Evolutionary conservation across 2,329 filamentous ascomycete species (phyloP).

Genomic region (Botryotinia globosa): DNA sequence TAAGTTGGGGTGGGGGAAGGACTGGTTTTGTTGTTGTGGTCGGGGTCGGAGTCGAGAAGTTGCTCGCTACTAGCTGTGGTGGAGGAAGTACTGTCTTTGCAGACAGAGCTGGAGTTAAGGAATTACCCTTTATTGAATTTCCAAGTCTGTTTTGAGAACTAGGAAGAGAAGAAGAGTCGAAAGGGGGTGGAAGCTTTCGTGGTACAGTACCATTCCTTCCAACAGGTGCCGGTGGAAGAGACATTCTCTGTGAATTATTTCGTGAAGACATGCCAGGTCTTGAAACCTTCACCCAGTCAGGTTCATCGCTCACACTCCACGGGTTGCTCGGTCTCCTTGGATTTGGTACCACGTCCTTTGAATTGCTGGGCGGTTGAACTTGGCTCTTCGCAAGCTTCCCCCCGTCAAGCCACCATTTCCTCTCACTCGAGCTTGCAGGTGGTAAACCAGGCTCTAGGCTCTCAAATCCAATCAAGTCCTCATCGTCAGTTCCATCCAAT

Average conservation of each 20-base stretch:
- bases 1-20: slow-evolving; percentile 24
- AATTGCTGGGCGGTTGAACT: slow-evolving; percentile 66
- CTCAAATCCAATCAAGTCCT: slow-evolving; percentile 78
- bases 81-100: slow-evolving; percentile 23
- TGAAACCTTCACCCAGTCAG: slow-evolving; percentile 76
- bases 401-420: slow-evolving; percentile 69
- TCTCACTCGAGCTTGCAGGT: slow-evolving; percentile 63
- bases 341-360: slow-evolving; percentile 62
- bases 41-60: slow-evolving; percentile 19
- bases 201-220: slow-evolving; percentile 23
- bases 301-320: slow-evolving; percentile 69
- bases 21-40: slow-evolving; percentile 17
- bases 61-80: slow-evolving; percentile 20
- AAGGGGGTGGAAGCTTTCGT: slow-evolving; percentile 37
- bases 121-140: slow-evolving; percentile 22
- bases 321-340: slow-evolving; percentile 76
- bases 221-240: slow-evolving; percentile 23
- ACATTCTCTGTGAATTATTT: slow-evolving; percentile 16
- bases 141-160: slow-evolving; percentile 5
- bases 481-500: slow-evolving; percentile 67
- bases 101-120: slow-evolving; percentile 12
- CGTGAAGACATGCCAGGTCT: slow-evolving; percentile 35
- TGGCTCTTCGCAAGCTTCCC: slow-evolving; percentile 64
- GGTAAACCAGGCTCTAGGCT: slow-evolving; percentile 76
- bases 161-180: slow-evolving; percentile 23